Evolutionary conservation across 176 grass and related monocot species (phyloP), one percentile per base, ranked within the genome.

Genomic region (Secale cereale): DNA sequence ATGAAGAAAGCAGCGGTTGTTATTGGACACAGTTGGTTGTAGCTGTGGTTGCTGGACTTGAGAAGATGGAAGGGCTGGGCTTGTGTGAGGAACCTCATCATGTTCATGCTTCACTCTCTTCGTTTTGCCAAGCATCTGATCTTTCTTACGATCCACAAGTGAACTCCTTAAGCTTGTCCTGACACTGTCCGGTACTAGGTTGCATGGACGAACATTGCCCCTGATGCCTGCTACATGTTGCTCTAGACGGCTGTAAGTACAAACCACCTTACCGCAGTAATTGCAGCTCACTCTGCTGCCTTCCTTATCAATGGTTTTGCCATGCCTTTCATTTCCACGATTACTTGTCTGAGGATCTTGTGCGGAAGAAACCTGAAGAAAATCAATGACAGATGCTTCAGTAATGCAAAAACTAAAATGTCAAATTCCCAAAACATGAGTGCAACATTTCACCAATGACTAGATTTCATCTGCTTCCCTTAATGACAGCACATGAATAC

Each of bases 261-360:
- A 19, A 32, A 91, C 50, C 67, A 81, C 85, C 85, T 91, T 87
- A n/a, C 32, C 26, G 40, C 89, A 91, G 60, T 87, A 91, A 6
- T 81, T 91, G 77, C 89, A 87, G 30, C 17, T 78, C 17, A 91
- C 35, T 57, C 72, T 91, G 60, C 10, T 54, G 35, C 74, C 79
- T 70, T 77, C 70, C 59, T 30, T 61, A 19, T 91, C 85, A 33
- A 87, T 22, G 11, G 81, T 22, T 74, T 54, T 84, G n/a, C 86
- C 82, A 78, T 91, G 78, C 50, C 81, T 83, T 79, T 78, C 71
- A 7, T 78, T 84, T 59, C 17, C 57, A 25, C 29, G 22, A 5
- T 45, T 77, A 27, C 28, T 50, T 35, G 8, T 17, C 71, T 76
- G 27, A 50, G 8, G 41, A 66, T 33, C 59, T 84, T 76, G 40